Conservation (phyloP, 495 filamentous ascomycete species). For the Neurospora sublineolata region DNA sequence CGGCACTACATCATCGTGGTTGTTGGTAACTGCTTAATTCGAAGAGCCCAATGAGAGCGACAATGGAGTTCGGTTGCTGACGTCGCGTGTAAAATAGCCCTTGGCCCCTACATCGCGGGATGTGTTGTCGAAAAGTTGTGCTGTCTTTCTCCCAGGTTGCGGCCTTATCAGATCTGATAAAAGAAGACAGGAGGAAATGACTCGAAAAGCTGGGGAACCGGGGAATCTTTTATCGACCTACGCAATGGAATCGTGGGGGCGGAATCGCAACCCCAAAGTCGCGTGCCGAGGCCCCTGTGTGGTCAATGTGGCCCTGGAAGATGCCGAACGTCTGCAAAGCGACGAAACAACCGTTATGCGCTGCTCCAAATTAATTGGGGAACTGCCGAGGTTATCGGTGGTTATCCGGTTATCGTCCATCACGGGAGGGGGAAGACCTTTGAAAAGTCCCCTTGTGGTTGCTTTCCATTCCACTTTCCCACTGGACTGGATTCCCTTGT, state of each 20-base stretch:
- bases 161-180: background rate
- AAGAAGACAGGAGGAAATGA: background rate
- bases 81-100: background rate
- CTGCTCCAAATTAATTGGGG: background rate
- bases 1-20: background rate
- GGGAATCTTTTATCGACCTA: background rate
- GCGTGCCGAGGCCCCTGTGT: background rate
- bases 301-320: background rate
- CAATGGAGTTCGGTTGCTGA: background rate
- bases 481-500: background rate
- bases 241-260: background rate
- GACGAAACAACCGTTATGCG: background rate
- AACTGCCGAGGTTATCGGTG: constrained; percentile 10
- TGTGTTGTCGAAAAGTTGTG: background rate
- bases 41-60: background rate
- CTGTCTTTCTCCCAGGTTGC: background rate
- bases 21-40: background rate
- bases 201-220: background rate
- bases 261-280: background rate
- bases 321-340: background rate
- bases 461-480: background rate
- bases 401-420: constrained; percentile 8
- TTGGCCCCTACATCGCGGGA: background rate
- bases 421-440: constrained; percentile 1
- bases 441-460: background rate